These are phyloP conservation scores for Cytospora schulzeri DNA, from an alignment of 2,329 filamentous ascomycete genomes.

Conservation along the genomic window DNA sequence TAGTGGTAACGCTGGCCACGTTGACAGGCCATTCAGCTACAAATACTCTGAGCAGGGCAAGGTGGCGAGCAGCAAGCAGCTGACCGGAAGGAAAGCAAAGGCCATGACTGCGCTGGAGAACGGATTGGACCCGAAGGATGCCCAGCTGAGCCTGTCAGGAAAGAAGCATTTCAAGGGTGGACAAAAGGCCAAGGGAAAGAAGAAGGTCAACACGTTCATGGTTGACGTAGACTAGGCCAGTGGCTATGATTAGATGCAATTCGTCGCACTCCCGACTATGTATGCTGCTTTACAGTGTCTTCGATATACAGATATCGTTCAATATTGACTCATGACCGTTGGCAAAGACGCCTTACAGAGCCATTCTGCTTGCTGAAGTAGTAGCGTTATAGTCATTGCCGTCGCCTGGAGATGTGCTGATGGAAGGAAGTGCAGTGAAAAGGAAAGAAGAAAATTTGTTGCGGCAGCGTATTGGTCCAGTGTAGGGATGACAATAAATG, in stretches of 20 bases:
- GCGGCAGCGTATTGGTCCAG: not conserved
- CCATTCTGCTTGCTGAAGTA: not conserved
- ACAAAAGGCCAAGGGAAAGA: slow-evolving; percentile 60
- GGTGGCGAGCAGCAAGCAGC: slow-evolving; percentile 55
- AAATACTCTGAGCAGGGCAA: slow-evolving; percentile 83
- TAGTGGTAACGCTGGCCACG: slow-evolving; percentile 62
- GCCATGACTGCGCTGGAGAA: slow-evolving; percentile 82
- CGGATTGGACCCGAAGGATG: slow-evolving; percentile 79
- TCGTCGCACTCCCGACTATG: not conserved
- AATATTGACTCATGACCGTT: not conserved
- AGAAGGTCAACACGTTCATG: slow-evolving; percentile 41
- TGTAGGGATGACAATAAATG: too few relatives aligned
- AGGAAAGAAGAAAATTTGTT: too few relatives aligned
- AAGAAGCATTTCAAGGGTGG: slow-evolving; percentile 97
- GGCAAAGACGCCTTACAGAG: not conserved
- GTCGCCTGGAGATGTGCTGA: not conserved
- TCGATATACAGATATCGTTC: not conserved
- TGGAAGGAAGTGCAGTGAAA: not conserved
- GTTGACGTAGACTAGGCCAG: slow-evolving; percentile 38
- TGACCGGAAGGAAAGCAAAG: slow-evolving; percentile 82
- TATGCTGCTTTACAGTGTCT: not conserved
- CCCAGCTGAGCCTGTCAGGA: slow-evolving; percentile 57
- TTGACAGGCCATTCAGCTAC: slow-evolving; percentile 83
- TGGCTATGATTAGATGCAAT: not conserved
- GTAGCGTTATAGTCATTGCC: not conserved